A percentile compares a stretch with the other conserved stretches of the same genome.
phyloP scores from a whole-genome alignment of 352 stramenopile genomes.

The Pythium brassicae region DNA sequence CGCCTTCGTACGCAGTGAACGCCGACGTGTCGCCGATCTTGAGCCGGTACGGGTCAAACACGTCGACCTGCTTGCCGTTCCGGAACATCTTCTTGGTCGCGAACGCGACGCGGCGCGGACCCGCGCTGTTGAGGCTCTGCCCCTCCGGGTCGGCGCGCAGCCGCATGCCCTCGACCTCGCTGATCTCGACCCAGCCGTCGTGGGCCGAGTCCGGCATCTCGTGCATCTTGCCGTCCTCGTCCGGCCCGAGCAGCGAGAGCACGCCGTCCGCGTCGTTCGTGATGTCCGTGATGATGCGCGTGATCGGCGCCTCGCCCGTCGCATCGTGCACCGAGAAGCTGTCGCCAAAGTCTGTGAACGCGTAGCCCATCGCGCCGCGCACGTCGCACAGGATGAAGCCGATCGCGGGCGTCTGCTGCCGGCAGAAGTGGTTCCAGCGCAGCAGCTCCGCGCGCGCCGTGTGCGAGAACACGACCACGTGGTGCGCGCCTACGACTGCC shows the following conservation, averaged over 20 bases:
- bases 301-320: constrained; percentile 79
- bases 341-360: constrained; percentile 82
- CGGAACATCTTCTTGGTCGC: constrained; percentile 84
- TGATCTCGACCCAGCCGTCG: constrained; percentile 84
- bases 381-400: constrained; percentile 83
- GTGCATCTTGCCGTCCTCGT: constrained; percentile 87
- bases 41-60: constrained; percentile 80
- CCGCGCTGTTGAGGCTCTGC: constrained; percentile 75
- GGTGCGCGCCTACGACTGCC: constrained; percentile 61
- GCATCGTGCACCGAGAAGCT: constrained; percentile 75
- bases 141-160: constrained; percentile 46
- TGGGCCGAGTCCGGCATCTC: constrained; percentile 84
- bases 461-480: constrained; percentile 88
- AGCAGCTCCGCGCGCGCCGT: constrained; percentile 68
- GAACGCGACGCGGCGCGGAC: constrained; percentile 71
- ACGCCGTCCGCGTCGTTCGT: constrained; percentile 78
- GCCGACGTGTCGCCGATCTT: constrained; percentile 81
- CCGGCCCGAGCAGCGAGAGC: constrained; percentile 66
- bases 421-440: constrained; percentile 89
- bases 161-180: constrained; percentile 76
- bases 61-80: constrained; percentile 81
- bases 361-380: constrained; percentile 65
- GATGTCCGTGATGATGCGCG: constrained; percentile 84
- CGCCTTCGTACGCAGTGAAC: constrained; percentile 77
- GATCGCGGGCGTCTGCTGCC: constrained; percentile 63